phyloP scores from a whole-genome alignment of 192 early-diverging fungal genomes.

The Endogone sp. region DNA sequence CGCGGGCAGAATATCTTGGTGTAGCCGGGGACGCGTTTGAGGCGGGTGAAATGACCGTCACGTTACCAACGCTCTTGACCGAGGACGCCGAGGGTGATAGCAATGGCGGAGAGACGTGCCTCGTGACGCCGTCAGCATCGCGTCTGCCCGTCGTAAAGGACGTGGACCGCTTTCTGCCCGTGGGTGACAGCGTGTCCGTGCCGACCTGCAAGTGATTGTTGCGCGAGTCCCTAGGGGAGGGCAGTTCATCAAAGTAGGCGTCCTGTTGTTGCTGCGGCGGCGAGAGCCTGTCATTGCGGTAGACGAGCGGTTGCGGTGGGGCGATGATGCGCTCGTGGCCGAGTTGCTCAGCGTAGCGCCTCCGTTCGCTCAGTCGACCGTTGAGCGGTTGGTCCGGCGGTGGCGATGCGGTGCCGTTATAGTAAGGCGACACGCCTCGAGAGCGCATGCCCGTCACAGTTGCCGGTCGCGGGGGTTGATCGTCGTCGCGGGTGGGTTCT shows the following conservation, averaged over 20 bases:
- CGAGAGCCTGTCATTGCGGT: not conserved
- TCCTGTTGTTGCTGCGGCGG: not conserved
- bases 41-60: not conserved
- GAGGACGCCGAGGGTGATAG: not conserved
- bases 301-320: not conserved
- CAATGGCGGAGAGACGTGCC: not conserved
- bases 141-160: not conserved
- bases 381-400: too few relatives aligned
- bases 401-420: not conserved
- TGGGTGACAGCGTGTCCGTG: not conserved
- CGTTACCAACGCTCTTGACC: too few relatives aligned
- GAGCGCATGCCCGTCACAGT: not conserved
- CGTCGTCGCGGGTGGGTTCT: not conserved
- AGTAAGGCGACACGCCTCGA: not conserved
- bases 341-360: not conserved
- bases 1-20: not conserved
- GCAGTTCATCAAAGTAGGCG: not conserved
- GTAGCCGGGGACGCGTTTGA: not conserved
- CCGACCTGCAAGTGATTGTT: not conserved
- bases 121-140: not conserved
- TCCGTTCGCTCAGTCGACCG: too few relatives aligned
- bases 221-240: not conserved
- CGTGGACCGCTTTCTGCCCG: not conserved
- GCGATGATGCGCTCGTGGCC: not conserved
- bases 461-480: not conserved